Evolutionary conservation across 1,139 yeast genomes (phyloP).

Genomic region (Lodderomyces metapsilosis): DNA sequence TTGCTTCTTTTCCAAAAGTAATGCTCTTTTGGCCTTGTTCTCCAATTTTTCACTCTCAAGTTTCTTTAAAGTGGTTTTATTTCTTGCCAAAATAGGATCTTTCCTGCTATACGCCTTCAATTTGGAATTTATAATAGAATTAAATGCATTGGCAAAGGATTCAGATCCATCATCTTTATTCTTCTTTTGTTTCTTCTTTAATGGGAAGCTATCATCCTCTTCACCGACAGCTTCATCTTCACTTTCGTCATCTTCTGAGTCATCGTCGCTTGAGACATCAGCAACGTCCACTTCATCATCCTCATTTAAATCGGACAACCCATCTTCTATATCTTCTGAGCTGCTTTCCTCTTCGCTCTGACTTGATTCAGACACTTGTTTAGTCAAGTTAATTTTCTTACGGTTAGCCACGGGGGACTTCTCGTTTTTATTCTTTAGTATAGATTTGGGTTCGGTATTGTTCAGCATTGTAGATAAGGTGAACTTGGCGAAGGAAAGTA

Average conservation of each 20-base stretch:
- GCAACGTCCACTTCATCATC: slow-evolving; percentile 18
- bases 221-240: slow-evolving; percentile 25
- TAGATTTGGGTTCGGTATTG: slow-evolving; percentile 4
- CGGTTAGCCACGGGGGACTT: background rate
- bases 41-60: slow-evolving; percentile 82
- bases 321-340: slow-evolving; percentile 11
- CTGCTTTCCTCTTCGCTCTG: slow-evolving; percentile 11
- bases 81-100: slow-evolving; percentile 87
- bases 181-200: slow-evolving; percentile 48
- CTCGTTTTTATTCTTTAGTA: slow-evolving; percentile 6
- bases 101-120: slow-evolving; percentile 84
- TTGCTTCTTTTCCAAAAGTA: slow-evolving; percentile 70
- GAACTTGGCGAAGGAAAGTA: background rate
- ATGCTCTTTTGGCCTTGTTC: slow-evolving; percentile 71
- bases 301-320: slow-evolving; percentile 11
- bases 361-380: slow-evolving; percentile 11
- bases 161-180: slow-evolving; percentile 65
- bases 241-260: slow-evolving; percentile 19
- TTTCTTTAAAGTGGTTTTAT: slow-evolving; percentile 65
- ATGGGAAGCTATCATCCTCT: slow-evolving; percentile 43
- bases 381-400: too few species aligned
- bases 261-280: slow-evolving; percentile 14
- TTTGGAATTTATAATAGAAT: slow-evolving; percentile 79
- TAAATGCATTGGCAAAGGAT: slow-evolving; percentile 78
- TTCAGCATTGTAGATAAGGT: background rate